Conservation (phyloP, 768 basidiomycete species). For the Infundibulicybe gibba region DNA sequence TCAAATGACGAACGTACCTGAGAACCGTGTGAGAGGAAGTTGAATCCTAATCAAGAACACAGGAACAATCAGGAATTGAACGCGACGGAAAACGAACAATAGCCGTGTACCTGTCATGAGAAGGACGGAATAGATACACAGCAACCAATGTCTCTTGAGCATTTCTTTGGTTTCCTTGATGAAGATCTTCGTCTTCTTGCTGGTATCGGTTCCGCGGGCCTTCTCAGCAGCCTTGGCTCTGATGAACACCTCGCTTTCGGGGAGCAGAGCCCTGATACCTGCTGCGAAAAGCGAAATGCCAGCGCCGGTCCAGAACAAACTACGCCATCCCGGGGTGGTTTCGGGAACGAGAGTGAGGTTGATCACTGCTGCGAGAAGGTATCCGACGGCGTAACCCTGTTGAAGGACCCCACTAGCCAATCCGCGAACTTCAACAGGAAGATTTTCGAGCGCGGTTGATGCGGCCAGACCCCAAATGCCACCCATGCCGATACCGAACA, state of each 20-base stretch:
- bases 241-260: conserved; percentile 76
- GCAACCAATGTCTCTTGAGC: conserved; percentile 77
- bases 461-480: conserved; percentile 86
- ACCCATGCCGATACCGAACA: conserved; percentile 89
- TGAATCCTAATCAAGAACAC: conserved; percentile 33
- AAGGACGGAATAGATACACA: conserved; percentile 81
- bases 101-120: conserved; percentile 61
- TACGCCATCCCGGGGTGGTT: conserved; percentile 55
- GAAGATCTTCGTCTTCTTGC: conserved; percentile 67
- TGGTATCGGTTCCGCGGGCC: conserved; percentile 53
- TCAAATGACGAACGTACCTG: no score
- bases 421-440: conserved; percentile 85
- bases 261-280: conserved; percentile 56
- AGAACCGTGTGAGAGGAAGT: conserved; percentile 53
- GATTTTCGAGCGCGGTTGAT: conserved; percentile 82
- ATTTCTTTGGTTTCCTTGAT: conserved; percentile 68
- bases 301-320: conserved; percentile 78
- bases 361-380: conserved; percentile 77
- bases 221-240: conserved; percentile 54
- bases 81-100: not conserved
- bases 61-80: not conserved
- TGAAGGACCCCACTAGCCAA: conserved; percentile 83
- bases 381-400: conserved; percentile 87
- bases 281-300: conserved; percentile 73
- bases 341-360: conserved; percentile 63